Evolutionary conservation across 129 eudicot species (phyloP).

Genomic region (Apium graveolens): DNA sequence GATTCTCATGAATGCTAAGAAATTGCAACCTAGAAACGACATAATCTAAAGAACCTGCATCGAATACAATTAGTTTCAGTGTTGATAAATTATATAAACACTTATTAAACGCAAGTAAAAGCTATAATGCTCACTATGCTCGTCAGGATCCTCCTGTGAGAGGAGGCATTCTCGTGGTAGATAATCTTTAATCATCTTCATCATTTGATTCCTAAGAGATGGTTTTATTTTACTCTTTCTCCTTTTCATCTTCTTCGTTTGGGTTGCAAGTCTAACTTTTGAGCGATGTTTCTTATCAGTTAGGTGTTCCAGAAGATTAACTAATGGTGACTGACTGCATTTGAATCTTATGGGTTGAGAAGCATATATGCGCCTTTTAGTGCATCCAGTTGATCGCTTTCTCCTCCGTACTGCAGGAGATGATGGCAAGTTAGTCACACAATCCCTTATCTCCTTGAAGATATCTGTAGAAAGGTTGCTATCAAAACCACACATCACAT

Average conservation of each 20-base stretch:
- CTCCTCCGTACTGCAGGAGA: not conserved
- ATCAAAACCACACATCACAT: not conserved
- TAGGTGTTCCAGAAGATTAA: conserved; percentile 3
- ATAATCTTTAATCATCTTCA: not conserved
- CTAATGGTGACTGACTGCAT: conserved; percentile 1
- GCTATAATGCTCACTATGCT: not conserved
- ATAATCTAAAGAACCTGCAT: not conserved
- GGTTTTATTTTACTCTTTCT: not conserved
- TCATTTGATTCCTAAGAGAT: not conserved
- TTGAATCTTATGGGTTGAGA: not conserved
- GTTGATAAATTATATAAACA: not conserved
- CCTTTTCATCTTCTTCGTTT: not conserved
- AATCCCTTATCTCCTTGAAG: not conserved
- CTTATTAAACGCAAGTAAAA: not conserved
- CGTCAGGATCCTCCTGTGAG: not conserved
- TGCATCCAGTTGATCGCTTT: not conserved
- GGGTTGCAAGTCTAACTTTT: not conserved
- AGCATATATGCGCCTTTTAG: conserved; percentile 3
- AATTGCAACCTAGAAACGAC: not conserved
- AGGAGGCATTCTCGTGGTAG: not conserved
- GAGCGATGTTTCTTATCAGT: not conserved
- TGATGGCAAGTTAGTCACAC: not conserved
- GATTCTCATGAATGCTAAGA: not conserved
- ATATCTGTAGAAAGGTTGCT: not conserved
- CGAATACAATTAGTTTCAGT: not conserved